phyloP scores from a whole-genome alignment of 2,329 filamentous ascomycete genomes.

The Cytospora leucostoma region DNA sequence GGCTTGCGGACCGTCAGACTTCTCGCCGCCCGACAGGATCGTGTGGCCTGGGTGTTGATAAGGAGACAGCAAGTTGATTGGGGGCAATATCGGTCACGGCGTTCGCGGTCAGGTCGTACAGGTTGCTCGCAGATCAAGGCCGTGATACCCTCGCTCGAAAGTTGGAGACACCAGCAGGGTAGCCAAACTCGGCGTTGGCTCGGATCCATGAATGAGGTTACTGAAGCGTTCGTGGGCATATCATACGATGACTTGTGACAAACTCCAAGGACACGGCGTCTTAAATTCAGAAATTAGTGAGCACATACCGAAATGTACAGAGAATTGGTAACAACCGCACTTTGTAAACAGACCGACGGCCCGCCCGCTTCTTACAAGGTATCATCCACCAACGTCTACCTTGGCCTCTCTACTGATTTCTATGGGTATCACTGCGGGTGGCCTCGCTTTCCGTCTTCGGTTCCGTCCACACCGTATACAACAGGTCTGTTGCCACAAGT shows the following conservation, averaged over 20 bases:
- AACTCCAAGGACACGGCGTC: neutral
- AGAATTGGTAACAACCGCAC: neutral
- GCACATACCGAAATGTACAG: neutral
- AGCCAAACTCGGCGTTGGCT: neutral
- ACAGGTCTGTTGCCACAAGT: neutral
- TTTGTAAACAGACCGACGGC: neutral
- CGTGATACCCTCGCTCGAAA: neutral
- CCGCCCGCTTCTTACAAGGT: neutral
- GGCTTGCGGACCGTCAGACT: neutral
- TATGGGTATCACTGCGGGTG: slow-evolving; percentile 20
- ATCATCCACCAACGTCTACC: neutral
- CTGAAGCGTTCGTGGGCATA: neutral
- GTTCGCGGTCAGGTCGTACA: neutral
- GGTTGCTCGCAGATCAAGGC: neutral
- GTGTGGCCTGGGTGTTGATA: neutral
- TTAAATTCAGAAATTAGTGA: neutral
- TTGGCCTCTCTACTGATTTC: neutral
- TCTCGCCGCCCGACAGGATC: neutral
- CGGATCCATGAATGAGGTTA: neutral
- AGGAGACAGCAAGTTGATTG: neutral
- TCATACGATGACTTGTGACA: neutral
- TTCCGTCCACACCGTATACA: neutral
- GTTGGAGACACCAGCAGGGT: neutral
- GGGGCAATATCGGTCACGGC: neutral
- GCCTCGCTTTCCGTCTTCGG: neutral